Conservation (phyloP, 2,329 filamentous ascomycete species). For the Penicillium aurantiogriseum region DNA sequence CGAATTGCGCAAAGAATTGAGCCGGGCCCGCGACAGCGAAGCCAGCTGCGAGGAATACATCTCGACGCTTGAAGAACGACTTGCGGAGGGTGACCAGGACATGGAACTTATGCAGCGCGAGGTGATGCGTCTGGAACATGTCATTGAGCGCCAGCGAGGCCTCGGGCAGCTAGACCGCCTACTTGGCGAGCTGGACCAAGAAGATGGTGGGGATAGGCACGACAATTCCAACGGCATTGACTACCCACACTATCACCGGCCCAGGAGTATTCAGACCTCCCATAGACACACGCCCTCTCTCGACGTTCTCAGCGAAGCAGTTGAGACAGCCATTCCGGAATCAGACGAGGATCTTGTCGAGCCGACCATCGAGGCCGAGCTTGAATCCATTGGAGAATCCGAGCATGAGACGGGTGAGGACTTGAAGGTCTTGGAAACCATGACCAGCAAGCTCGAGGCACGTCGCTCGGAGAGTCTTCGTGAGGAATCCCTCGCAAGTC, state of each 20-base stretch:
- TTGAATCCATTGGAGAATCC: conserved; percentile 20
- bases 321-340: conserved; percentile 47
- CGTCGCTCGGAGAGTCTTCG: conserved; percentile 23
- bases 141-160: conserved; percentile 91
- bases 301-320: conserved; percentile 45
- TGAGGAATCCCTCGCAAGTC: conserved; percentile 60
- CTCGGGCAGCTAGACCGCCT: conserved; percentile 92
- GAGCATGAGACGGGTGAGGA: conserved; percentile 29
- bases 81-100: conserved; percentile 95
- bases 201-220: conserved; percentile 48
- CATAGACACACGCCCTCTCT: conserved; percentile 40
- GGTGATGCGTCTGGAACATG: conserved; percentile 88
- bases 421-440: conserved; percentile 38
- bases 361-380: conserved; percentile 30
- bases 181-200: conserved; percentile 82
- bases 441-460: conserved; percentile 29
- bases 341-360: conserved; percentile 44
- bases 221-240: conserved; percentile 18
- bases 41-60: conserved; percentile 93
- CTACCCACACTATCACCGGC: conserved; percentile 9
- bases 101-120: conserved; percentile 96
- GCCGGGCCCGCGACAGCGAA: conserved; percentile 85
- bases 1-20: conserved; percentile 88
- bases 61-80: conserved; percentile 88
- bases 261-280: conserved; percentile 22